Evolutionary conservation across 208 protist species (phyloP).

Genomic region (Leishmania turanica): DNA sequence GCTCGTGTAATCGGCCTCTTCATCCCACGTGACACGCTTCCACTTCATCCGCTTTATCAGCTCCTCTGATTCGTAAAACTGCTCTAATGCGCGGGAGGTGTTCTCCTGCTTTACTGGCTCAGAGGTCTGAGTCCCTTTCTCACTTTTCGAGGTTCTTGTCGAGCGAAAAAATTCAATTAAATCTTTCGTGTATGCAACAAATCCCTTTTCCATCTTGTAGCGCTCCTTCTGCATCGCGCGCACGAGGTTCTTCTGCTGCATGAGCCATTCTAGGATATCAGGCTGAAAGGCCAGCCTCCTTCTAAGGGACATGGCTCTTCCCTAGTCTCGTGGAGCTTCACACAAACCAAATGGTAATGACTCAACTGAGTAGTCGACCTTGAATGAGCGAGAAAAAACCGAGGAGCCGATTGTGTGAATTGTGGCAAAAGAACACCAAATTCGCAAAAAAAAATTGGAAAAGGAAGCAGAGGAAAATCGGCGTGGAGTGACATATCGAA

Average conservation of each 20-base stretch:
- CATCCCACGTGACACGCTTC: conserved; percentile 93
- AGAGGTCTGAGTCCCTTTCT: conserved; percentile 11
- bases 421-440: background rate
- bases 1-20: conserved; percentile 81
- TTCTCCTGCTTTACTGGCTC: background rate
- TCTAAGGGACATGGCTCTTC: conserved; percentile 31
- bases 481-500: background rate
- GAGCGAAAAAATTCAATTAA: conserved; percentile 43
- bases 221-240: conserved; percentile 50
- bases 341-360: background rate
- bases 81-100: conserved; percentile 52
- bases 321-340: conserved; percentile 7
- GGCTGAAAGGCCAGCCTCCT: conserved; percentile 55
- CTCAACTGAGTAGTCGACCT: background rate
- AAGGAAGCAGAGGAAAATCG: too few relatives aligned
- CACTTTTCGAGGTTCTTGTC: conserved; percentile 4
- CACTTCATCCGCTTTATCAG: conserved; percentile 92
- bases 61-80: conserved; percentile 92
- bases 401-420: background rate
- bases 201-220: conserved; percentile 79
- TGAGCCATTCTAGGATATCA: conserved; percentile 77
- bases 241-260: conserved; percentile 40
- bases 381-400: background rate
- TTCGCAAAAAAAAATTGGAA: background rate
- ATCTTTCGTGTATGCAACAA: conserved; percentile 73